Base-by-base conservation (phyloP, 2,329 filamentous ascomycete species). In the Aspergillus latus region DNA sequence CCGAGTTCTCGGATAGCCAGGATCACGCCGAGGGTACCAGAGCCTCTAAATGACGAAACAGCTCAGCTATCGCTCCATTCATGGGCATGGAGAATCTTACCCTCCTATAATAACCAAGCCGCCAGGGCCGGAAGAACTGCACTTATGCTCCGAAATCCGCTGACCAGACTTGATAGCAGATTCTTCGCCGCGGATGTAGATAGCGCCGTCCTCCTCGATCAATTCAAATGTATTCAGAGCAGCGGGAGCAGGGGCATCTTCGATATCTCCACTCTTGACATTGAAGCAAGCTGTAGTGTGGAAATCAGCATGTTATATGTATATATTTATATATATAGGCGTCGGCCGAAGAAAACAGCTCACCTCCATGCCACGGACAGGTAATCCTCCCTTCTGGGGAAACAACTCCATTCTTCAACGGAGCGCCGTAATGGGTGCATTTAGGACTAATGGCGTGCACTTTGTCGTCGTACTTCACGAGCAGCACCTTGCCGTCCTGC, bases 341-440 rank as follows among this genome's bases (percentile, higher is more conserved):
- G 21, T 30, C 13, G 13, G 58, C 16, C n/a, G 45, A 29, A 11
- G 29, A n/a, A 11, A 47, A 46, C n/a, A 15, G 72, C 80, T 62
- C 72, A 94, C 90, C 91, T 78, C 93, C 93, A 72, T 97, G 93
- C 94, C 94, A 97, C 3, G 93, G 92, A 72, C 94, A 99, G 5
- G 90, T 96, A 60, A 99, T 75, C 49, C 91, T 83, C 4, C 94
- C 94, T 64, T 89, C 87, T 2, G 85, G 84, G 6, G 90, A 90
- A 61, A 99, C 76, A 7, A 97, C 87, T 52, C 94, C 94, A 64
- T 93, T 91, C 52, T 86, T 85, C 62, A 99, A 77, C 11, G 94
- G 94, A 40, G 93, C 94, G 32, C 94, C 93, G 71, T 96, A 97
- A 76, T 97, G 93, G 11, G 84, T 87, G 71, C 94, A 99, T 64